Evolutionary conservation across 1,284 basidiomycete genomes (phyloP).

Genomic region (Cryptococcus maquisensis): DNA sequence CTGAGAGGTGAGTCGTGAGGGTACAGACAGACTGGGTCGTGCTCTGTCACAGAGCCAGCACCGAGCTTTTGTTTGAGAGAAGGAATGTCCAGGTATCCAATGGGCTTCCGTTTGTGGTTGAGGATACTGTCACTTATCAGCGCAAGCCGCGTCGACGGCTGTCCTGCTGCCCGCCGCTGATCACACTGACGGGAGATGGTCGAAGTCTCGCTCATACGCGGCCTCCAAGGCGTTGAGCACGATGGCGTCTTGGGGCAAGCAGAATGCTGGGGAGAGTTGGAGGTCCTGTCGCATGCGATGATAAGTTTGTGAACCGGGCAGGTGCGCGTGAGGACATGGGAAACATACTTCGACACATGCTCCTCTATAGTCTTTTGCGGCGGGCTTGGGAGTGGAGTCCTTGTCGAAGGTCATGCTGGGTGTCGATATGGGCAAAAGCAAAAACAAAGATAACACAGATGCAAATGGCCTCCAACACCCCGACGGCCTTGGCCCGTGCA

Average conservation of each 20-base stretch:
- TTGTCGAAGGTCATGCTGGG: slow-evolving; percentile 22
- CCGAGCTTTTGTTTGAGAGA: slow-evolving; percentile 72
- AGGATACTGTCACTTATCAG: slow-evolving; percentile 60
- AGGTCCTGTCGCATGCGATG: slow-evolving; percentile 60
- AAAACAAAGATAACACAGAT: no score
- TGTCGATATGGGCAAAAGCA: not conserved
- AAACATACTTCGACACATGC: slow-evolving; percentile 60
- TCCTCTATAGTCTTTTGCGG: slow-evolving; percentile 60
- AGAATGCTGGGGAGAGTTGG: slow-evolving; percentile 82
- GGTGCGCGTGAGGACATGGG: not conserved
- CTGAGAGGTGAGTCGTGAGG: no score
- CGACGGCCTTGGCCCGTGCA: no score
- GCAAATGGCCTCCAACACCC: no score
- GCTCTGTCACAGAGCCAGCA: slow-evolving; percentile 61
- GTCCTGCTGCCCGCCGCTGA: not conserved
- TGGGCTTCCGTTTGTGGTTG: slow-evolving; percentile 63
- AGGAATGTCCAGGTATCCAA: slow-evolving; percentile 77
- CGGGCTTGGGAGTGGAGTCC: slow-evolving; percentile 40
- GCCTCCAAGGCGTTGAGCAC: slow-evolving; percentile 71
- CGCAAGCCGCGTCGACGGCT: not conserved
- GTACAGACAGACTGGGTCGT: slow-evolving; percentile 50
- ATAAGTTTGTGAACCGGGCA: not conserved
- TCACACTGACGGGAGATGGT: slow-evolving; percentile 72
- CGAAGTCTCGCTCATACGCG: slow-evolving; percentile 86
- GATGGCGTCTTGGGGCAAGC: slow-evolving; percentile 65